Evolutionary conservation across 2,329 filamentous ascomycete genomes (phyloP).

Genomic region (Blastomyces parvus): DNA sequence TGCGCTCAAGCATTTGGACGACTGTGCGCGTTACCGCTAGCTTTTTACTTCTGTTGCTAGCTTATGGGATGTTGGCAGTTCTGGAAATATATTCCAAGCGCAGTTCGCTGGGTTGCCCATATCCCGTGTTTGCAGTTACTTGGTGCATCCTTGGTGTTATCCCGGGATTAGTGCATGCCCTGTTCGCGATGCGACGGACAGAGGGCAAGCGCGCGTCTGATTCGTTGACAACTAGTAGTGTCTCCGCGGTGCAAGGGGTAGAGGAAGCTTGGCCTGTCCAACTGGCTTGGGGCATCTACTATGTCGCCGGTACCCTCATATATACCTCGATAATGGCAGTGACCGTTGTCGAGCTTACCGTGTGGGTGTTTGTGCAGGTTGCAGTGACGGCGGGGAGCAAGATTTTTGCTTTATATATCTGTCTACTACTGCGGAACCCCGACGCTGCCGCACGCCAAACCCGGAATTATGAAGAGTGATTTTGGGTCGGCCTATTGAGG

Average conservation of each 20-base stretch:
- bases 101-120: conserved; percentile 24
- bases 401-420: conserved; percentile 19
- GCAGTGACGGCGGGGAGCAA: conserved; percentile 21
- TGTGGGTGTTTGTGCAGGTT: conserved; percentile 23
- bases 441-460: not conserved
- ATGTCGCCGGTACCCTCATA: conserved; percentile 26
- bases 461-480: not conserved
- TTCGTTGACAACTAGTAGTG: conserved; percentile 5
- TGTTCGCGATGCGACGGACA: conserved; percentile 12
- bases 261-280: conserved; percentile 25
- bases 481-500: not conserved
- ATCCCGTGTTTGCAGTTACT: conserved; percentile 20
- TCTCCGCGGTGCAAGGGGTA: conserved; percentile 20
- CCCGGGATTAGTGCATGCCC: conserved; percentile 21
- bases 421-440: conserved; percentile 9
- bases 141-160: conserved; percentile 22
- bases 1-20: conserved; percentile 5
- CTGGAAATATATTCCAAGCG: conserved; percentile 27
- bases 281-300: conserved; percentile 26
- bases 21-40: conserved; percentile 1
- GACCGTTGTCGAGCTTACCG: conserved; percentile 24
- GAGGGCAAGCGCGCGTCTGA: conserved; percentile 3
- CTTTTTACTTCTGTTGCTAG: conserved; percentile 9
- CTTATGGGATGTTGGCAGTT: conserved; percentile 18
- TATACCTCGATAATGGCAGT: conserved; percentile 29